Conservation (phyloP, 805 yeast genomes). For the Pichia manshurica region DNA sequence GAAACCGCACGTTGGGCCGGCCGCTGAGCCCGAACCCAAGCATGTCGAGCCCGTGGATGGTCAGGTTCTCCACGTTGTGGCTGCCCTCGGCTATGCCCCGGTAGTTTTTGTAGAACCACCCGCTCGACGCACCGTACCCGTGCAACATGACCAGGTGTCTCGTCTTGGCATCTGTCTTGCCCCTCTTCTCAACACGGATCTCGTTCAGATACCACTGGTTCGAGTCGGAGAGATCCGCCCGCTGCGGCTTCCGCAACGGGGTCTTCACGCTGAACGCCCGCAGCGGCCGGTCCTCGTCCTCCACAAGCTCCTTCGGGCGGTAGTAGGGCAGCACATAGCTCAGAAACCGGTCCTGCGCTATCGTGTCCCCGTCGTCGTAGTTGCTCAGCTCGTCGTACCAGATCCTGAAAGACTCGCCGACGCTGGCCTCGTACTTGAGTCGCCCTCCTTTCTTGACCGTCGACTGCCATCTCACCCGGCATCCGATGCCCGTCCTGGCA, state of each 20-base stretch:
- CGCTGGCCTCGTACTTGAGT: background rate
- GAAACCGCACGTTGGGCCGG: constrained; percentile 33
- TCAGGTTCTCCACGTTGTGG: constrained; percentile 16
- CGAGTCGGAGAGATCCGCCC: constrained; percentile 7
- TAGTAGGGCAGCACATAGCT: constrained; percentile 24
- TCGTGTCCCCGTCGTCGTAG: constrained; percentile 18
- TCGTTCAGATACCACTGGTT: constrained; percentile 24
- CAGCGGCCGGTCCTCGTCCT: constrained; percentile 9
- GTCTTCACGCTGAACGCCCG: constrained; percentile 19
- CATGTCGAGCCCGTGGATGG: constrained; percentile 41
- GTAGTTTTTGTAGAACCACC: constrained; percentile 52
- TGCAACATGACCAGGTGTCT: constrained; percentile 46
- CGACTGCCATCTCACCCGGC: too few relatives aligned
- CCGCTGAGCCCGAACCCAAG: constrained; percentile 52
- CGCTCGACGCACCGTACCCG: constrained; percentile 53
- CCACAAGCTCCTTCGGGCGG: constrained; percentile 13
- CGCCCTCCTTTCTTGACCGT: too few relatives aligned
- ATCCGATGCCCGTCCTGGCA: too few relatives aligned
- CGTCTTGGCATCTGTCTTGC: background rate
- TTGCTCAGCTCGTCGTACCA: constrained; percentile 21
- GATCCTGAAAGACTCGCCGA: constrained; percentile 16
- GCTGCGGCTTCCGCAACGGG: constrained; percentile 8
- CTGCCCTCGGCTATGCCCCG: constrained; percentile 34
- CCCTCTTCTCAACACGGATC: constrained; percentile 21
- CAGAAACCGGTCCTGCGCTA: constrained; percentile 23